A percentile compares a stretch with the other conserved stretches of the same genome.
These are phyloP conservation scores for Aspergillus bombycis DNA, from an alignment of 2,329 filamentous ascomycete genomes.

Conservation along the genomic window DNA sequence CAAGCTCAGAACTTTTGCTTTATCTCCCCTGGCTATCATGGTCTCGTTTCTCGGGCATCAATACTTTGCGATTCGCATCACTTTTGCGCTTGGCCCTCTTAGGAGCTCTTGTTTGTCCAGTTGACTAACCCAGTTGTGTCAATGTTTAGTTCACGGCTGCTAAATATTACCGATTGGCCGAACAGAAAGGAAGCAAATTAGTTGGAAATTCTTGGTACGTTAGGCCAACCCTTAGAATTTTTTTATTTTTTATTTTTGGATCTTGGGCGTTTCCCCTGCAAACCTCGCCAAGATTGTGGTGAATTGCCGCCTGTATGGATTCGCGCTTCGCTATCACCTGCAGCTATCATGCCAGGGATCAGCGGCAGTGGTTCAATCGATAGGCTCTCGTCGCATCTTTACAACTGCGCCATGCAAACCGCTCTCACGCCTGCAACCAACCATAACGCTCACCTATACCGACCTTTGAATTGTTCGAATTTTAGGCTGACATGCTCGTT, in stretches of 20 bases:
- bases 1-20: not conserved
- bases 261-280: not conserved
- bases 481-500: constrained; percentile 25
- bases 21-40: not conserved
- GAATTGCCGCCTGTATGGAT: constrained; percentile 8
- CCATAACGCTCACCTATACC: constrained; percentile 17
- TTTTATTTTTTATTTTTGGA: constrained; percentile 8
- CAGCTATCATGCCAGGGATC: constrained; percentile 18
- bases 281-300: constrained; percentile 1
- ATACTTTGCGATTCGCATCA: constrained; percentile 23
- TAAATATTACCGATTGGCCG: constrained; percentile 88
- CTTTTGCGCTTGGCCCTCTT: not conserved
- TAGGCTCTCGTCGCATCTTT: constrained; percentile 22
- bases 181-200: constrained; percentile 84
- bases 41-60: constrained; percentile 34
- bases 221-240: constrained; percentile 14
- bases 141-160: constrained; percentile 60
- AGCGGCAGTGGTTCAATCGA: constrained; percentile 21
- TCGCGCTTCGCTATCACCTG: constrained; percentile 16
- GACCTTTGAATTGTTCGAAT: constrained; percentile 3
- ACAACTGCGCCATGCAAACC: constrained; percentile 19
- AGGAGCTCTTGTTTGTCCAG: constrained; percentile 11
- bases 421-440: constrained; percentile 23
- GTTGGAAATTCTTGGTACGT: constrained; percentile 94
- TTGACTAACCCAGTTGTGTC: constrained; percentile 13